These are phyloP conservation scores for Glonium stellatum DNA, from an alignment of 495 filamentous ascomycete genomes.

Conservation along the genomic window DNA sequence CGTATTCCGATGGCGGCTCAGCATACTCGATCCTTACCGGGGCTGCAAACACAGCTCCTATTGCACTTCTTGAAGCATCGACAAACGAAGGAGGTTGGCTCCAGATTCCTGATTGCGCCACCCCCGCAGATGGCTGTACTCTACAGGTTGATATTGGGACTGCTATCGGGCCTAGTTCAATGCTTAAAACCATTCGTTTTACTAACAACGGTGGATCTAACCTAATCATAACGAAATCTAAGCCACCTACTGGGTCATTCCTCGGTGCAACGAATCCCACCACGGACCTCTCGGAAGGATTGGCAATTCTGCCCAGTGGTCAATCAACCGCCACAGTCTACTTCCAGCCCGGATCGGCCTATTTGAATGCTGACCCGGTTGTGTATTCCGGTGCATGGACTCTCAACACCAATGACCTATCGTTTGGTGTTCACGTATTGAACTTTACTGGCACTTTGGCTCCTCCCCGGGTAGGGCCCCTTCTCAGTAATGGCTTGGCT, in stretches of 20 bases:
- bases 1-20: background rate
- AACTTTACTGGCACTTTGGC: slow-evolving; percentile 33
- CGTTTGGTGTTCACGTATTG: slow-evolving; percentile 40
- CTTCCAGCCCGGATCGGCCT: slow-evolving; percentile 30
- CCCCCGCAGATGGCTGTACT: slow-evolving; percentile 8
- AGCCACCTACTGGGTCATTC: slow-evolving; percentile 27
- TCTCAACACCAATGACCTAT: slow-evolving; percentile 40
- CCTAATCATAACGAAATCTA: slow-evolving; percentile 32
- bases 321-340: slow-evolving; percentile 30
- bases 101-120: slow-evolving; percentile 14
- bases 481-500: slow-evolving; percentile 19
- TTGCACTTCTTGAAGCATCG: background rate
- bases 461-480: slow-evolving; percentile 24
- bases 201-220: slow-evolving; percentile 34
- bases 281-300: slow-evolving; percentile 34
- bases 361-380: slow-evolving; percentile 26
- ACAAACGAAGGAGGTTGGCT: slow-evolving; percentile 19
- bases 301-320: slow-evolving; percentile 27
- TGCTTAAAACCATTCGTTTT: slow-evolving; percentile 27
- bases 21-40: slow-evolving; percentile 4
- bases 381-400: slow-evolving; percentile 36
- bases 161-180: slow-evolving; percentile 19
- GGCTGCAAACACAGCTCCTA: background rate
- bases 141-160: slow-evolving; percentile 27
- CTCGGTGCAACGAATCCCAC: slow-evolving; percentile 22